phyloP scores from a whole-genome alignment of 2,329 filamentous ascomycete genomes.

The Pseudogymnoascus sp. region DNA sequence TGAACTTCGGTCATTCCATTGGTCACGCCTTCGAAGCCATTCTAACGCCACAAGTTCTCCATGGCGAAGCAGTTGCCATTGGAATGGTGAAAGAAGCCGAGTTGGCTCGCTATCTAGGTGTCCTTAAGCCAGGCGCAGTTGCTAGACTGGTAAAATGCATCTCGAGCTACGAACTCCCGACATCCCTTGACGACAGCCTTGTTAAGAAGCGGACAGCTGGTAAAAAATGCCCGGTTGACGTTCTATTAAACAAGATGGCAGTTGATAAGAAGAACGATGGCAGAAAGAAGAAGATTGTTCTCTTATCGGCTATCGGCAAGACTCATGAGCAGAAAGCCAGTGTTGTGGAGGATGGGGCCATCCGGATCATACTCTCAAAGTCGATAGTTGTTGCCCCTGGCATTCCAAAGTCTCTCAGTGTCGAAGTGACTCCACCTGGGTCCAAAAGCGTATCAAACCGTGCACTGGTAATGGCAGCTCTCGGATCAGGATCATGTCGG shows the following conservation, averaged over 20 bases:
- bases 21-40: slow-evolving; percentile 96
- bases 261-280: slow-evolving; percentile 99
- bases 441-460: slow-evolving; percentile 98
- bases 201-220: slow-evolving; percentile 76
- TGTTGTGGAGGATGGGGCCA: slow-evolving; percentile 76
- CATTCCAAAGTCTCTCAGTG: slow-evolving; percentile 54
- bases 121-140: slow-evolving; percentile 78
- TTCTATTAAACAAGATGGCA: slow-evolving; percentile 84
- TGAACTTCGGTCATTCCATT: slow-evolving; percentile 98
- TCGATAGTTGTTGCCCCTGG: slow-evolving; percentile 67
- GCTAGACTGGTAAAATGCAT: slow-evolving; percentile 88
- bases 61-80: slow-evolving; percentile 92
- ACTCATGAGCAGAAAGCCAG: slow-evolving; percentile 83
- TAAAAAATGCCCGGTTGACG: slow-evolving; percentile 79
- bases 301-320: slow-evolving; percentile 81
- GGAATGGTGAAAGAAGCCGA: slow-evolving; percentile 99
- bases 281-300: slow-evolving; percentile 87
- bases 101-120: slow-evolving; percentile 77
- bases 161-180: slow-evolving; percentile 84
- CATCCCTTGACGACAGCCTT: slow-evolving; percentile 72
- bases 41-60: slow-evolving; percentile 86
- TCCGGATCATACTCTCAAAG: slow-evolving; percentile 74
- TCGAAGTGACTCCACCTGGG: slow-evolving; percentile 79
- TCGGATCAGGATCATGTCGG: slow-evolving; percentile 76
- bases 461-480: slow-evolving; percentile 84